A percentile compares a stretch with the other conserved stretches of the same genome.
phyloP scores from a whole-genome alignment of 305 asterid species.

The Salvia sclarea region DNA sequence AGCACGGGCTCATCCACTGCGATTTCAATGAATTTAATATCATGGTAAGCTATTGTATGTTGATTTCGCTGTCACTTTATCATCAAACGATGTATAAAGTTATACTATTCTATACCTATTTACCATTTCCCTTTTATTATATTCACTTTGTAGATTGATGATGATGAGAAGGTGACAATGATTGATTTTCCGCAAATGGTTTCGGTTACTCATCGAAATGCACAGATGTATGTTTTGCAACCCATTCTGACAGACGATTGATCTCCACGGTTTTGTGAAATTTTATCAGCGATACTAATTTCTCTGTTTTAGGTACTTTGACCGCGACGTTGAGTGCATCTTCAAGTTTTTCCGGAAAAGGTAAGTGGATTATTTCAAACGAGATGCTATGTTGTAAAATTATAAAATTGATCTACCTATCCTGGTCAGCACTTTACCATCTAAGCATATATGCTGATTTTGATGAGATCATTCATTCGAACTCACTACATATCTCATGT shows the following conservation, averaged over 20 bases:
- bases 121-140: background rate
- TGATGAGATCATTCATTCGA: background rate
- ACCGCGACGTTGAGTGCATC: constrained; percentile 86
- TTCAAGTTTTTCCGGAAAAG: constrained; percentile 86
- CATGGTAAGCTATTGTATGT: constrained; percentile 53
- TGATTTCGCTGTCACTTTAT: constrained; percentile 24
- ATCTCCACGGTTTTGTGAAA: background rate
- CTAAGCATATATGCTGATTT: background rate
- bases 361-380: constrained; percentile 43
- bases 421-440: background rate
- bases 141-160: constrained; percentile 55
- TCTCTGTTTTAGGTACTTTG: constrained; percentile 70
- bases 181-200: constrained; percentile 99
- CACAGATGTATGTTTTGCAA: constrained; percentile 61
- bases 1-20: constrained; percentile 95
- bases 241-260: constrained; percentile 2
- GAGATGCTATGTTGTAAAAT: constrained; percentile 1
- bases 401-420: constrained; percentile 8
- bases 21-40: constrained; percentile 96
- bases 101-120: constrained; percentile 12
- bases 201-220: constrained; percentile 89
- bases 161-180: constrained; percentile 89
- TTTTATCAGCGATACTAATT: constrained; percentile 16
- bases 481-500: background rate
- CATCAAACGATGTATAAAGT: background rate